Conservation (phyloP, 1,284 basidiomycete genomes). For the Ceratobasidium sp. region DNA sequence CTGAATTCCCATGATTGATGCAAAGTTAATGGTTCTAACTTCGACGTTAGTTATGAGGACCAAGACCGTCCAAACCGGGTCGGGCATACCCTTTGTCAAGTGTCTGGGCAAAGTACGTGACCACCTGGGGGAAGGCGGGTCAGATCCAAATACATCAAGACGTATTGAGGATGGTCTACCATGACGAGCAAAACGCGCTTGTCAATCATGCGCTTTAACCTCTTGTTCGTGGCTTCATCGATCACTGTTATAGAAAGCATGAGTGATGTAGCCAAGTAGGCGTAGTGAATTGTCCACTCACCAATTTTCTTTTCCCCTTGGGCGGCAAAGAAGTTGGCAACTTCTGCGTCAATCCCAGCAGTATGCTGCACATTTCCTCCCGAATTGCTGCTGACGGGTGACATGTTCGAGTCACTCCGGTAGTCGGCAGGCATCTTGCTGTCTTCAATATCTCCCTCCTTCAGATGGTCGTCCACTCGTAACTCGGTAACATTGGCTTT, state of each 20-base stretch:
- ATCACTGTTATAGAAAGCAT: constrained; percentile 55
- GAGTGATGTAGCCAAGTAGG: not conserved
- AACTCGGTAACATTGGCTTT: constrained; percentile 30
- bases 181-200: constrained; percentile 67
- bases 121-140: constrained; percentile 51
- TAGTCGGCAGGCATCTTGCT: constrained; percentile 35
- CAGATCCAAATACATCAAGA: not conserved
- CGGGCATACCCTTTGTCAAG: constrained; percentile 62
- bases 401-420: constrained; percentile 41
- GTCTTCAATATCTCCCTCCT: constrained; percentile 41
- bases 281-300: not conserved
- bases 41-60: not conserved
- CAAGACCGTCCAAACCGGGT: not conserved
- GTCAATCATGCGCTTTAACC: constrained; percentile 66
- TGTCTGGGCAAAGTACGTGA: constrained; percentile 68
- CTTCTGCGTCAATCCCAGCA: constrained; percentile 64
- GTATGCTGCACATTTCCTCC: constrained; percentile 6
- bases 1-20: constrained; percentile 69
- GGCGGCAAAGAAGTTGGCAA: constrained; percentile 63
- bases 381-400: constrained; percentile 38
- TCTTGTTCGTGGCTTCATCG: constrained; percentile 62
- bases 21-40: constrained; percentile 64
- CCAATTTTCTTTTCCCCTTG: constrained; percentile 50
- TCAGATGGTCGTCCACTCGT: constrained; percentile 39
- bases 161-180: constrained; percentile 51